These are phyloP conservation scores for Balamuthia mandrillaris DNA, from an alignment of 208 protist species.

Conservation along the genomic window DNA sequence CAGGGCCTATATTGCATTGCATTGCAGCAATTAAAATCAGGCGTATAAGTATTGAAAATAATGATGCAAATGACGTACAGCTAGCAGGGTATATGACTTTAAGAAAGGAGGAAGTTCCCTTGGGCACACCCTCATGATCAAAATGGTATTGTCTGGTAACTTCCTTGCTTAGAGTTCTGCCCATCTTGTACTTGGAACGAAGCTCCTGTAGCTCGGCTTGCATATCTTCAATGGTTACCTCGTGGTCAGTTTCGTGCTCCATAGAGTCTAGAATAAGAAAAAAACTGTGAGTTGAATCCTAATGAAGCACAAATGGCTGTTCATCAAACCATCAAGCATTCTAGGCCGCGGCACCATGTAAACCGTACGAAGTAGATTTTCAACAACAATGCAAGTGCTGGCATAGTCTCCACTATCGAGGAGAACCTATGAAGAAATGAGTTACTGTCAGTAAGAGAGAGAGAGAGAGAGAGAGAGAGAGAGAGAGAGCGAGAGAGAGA, in stretches of 20 bases:
- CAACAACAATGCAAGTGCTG: slow-evolving; percentile 18
- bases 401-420: slow-evolving; percentile 8
- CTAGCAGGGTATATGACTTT: slow-evolving; percentile 31
- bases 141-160: slow-evolving; percentile 15
- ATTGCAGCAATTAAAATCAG: neutral
- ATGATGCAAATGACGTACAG: neutral
- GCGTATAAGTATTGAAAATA: neutral
- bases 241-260: neutral
- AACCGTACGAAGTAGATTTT: neutral
- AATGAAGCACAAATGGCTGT: neutral
- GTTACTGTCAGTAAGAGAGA: too few species aligned
- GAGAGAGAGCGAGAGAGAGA: too few species aligned
- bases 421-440: neutral
- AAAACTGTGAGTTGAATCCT: neutral
- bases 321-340: slow-evolving; percentile 17
- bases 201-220: neutral
- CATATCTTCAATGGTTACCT: slow-evolving; percentile 36
- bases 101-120: neutral
- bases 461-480: too few species aligned
- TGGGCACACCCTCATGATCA: slow-evolving; percentile 13
- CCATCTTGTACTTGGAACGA: slow-evolving; percentile 16
- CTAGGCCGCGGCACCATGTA: neutral
- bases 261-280: neutral
- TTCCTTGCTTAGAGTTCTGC: neutral
- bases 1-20: neutral